Evolutionary conservation across 768 basidiomycete species (phyloP), one percentile per base, ranked within the genome.

Genomic region (Pisolithus sp.): DNA sequence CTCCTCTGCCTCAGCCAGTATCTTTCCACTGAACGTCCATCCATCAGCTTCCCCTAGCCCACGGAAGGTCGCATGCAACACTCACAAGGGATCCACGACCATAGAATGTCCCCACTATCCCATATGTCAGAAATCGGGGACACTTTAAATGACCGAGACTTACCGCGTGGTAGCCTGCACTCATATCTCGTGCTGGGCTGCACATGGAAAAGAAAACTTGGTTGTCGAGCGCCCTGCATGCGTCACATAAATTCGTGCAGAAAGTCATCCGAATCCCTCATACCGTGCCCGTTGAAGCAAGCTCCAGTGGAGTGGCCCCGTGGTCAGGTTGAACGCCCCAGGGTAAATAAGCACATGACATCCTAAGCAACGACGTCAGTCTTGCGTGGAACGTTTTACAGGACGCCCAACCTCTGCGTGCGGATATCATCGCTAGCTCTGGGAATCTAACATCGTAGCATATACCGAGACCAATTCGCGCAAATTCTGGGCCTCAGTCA

Each of bases 371-470:
- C 21, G 48, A 20, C 13, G 44, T 53, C 45, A 59, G 58, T 28
- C 10, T 40, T 26, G 2, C 7, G 7, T 36, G 18, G 17, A 21
- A 36, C 9, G 43, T 28, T 24, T 20, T 34, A n/a, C 38, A 30
- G 26, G 15, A 43, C 12, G 8, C 20, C 74, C 34, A 44, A 83
- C 93, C 93, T 78, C 82, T 73, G 43, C 95, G 82, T 37, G 95
- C 93, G 41, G 89, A 82, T 47, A 90, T 86, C 82, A 89, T 89
- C 4, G 93, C 85, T 61, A 95, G 74, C 69, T 99, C 96, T 0
- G 95, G 93, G 76, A 94, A 94, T 36, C 93, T 82, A 23, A 97
- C 78, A 63, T 98, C 95, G 63, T 97, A 98, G 67, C 95, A 99
- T 53, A 99, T 93, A 0, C 93, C 95, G 21, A 98, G 75, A 8